Evolutionary conservation across 805 yeast species (phyloP).

Genomic region (Saccharomycopsis malanga): DNA sequence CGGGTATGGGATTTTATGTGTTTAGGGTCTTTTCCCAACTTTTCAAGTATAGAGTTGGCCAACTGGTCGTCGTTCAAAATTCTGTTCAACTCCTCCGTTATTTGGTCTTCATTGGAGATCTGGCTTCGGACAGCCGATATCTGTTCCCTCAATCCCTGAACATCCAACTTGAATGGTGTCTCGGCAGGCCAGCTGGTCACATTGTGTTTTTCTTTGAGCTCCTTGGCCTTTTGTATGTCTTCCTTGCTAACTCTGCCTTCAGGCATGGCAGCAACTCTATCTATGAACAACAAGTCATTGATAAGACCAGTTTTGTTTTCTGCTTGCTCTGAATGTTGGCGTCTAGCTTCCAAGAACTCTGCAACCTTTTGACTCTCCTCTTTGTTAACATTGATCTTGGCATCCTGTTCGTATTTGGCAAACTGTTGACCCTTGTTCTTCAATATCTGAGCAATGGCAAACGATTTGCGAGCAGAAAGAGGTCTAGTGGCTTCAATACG

Average conservation of each 20-base stretch:
- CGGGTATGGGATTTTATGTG: conserved; percentile 43
- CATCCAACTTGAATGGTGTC: conserved; percentile 33
- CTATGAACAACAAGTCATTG: conserved; percentile 29
- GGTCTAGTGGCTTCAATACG: conserved; percentile 89
- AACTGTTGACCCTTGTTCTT: conserved; percentile 87
- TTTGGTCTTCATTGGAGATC: conserved; percentile 32
- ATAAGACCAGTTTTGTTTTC: conserved; percentile 24
- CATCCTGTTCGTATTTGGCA: conserved; percentile 68
- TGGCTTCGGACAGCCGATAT: conserved; percentile 25
- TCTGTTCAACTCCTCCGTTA: conserved; percentile 28
- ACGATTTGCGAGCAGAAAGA: conserved; percentile 69
- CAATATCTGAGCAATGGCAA: conserved; percentile 89
- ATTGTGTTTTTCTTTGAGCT: conserved; percentile 39
- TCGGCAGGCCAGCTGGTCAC: conserved; percentile 42
- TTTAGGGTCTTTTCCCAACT: conserved; percentile 35
- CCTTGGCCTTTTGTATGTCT: conserved; percentile 33
- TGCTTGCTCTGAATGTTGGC: conserved; percentile 27
- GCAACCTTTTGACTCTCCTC: conserved; percentile 57
- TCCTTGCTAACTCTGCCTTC: conserved; percentile 29
- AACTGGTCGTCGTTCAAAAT: conserved; percentile 32
- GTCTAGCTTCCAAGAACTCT: conserved; percentile 48
- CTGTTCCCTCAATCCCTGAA: conserved; percentile 27
- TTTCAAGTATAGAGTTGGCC: conserved; percentile 31
- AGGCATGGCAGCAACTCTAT: conserved; percentile 24
- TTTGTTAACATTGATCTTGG: conserved; percentile 54